phyloP scores from a whole-genome alignment of 2,329 filamentous ascomycete genomes.

The Clonostachys byssicola region DNA sequence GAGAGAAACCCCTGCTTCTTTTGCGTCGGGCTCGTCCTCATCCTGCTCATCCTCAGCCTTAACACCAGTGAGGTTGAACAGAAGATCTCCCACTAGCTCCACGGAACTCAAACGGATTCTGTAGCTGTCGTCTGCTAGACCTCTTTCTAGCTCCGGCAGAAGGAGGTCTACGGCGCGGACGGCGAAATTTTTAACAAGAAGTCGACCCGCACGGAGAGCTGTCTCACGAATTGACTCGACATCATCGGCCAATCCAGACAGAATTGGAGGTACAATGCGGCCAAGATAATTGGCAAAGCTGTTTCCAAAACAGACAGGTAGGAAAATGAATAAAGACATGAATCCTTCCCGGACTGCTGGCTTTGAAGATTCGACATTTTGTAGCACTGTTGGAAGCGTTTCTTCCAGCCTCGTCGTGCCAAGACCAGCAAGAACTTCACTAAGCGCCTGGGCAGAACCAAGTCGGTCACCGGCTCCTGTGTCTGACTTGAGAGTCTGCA shows the following conservation, averaged over 20 bases:
- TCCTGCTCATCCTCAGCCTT: slow-evolving; percentile 75
- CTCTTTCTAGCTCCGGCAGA: slow-evolving; percentile 90
- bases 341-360: slow-evolving; percentile 92
- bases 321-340: slow-evolving; percentile 99
- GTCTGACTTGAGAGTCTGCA: slow-evolving; percentile 96
- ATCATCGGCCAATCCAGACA: slow-evolving; percentile 91
- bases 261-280: slow-evolving; percentile 91
- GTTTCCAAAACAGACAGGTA: slow-evolving; percentile 98
- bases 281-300: slow-evolving; percentile 95
- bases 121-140: slow-evolving; percentile 95
- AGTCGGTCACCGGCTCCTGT: slow-evolving; percentile 94
- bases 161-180: slow-evolving; percentile 91
- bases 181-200: slow-evolving; percentile 98
- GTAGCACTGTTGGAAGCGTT: slow-evolving; percentile 90
- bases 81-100: slow-evolving; percentile 89
- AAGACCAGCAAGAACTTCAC: slow-evolving; percentile 91
- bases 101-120: slow-evolving; percentile 98
- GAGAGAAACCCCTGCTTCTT: slow-evolving; percentile 88
- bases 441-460: slow-evolving; percentile 92
- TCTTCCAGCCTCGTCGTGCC: slow-evolving; percentile 92
- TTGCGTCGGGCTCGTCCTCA: slow-evolving; percentile 70
- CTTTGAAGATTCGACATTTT: slow-evolving; percentile 92
- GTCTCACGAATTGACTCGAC: slow-evolving; percentile 95
- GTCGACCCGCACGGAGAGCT: slow-evolving; percentile 85
- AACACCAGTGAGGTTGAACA: slow-evolving; percentile 97